Evolutionary conservation across 306 rosid genomes (phyloP).

Genomic region (Prunus kanzakura): DNA sequence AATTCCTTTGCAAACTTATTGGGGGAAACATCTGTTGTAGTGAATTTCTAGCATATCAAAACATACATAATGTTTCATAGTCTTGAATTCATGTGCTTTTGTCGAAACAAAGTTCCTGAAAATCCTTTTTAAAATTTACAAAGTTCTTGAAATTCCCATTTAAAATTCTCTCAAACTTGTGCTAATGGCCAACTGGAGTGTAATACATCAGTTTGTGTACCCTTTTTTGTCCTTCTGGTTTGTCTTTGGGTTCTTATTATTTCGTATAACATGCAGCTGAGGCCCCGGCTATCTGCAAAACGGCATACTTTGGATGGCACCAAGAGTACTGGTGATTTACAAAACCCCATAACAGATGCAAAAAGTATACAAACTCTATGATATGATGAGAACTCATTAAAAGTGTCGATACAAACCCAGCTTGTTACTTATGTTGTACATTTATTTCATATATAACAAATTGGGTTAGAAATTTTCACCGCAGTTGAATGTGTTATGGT

Average conservation of each 20-base stretch:
- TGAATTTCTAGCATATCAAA: neutral
- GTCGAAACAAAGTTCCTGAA: neutral
- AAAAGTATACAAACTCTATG: slow-evolving; percentile 20
- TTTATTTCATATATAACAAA: slow-evolving; percentile 32
- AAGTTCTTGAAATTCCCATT: neutral
- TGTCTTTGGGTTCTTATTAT: slow-evolving; percentile 1
- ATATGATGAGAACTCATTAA: slow-evolving; percentile 29
- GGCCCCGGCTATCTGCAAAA: slow-evolving; percentile 54
- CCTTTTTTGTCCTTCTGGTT: neutral
- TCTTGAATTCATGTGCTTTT: neutral
- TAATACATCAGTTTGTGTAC: neutral
- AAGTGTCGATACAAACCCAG: slow-evolving; percentile 2
- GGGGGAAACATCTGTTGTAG: neutral
- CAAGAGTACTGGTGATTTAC: slow-evolving; percentile 23
- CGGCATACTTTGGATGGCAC: slow-evolving; percentile 35
- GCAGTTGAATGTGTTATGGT: neutral
- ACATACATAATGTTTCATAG: neutral
- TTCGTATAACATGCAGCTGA: slow-evolving; percentile 44
- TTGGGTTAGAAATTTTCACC: neutral
- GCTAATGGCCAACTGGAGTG: neutral
- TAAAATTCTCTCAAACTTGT: neutral
- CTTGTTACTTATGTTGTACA: slow-evolving; percentile 30
- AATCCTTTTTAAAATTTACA: neutral
- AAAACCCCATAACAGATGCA: slow-evolving; percentile 18
- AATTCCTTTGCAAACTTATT: neutral